Conservation (phyloP, 73 alveolate species). For the Paramecium sonneborni region DNA sequence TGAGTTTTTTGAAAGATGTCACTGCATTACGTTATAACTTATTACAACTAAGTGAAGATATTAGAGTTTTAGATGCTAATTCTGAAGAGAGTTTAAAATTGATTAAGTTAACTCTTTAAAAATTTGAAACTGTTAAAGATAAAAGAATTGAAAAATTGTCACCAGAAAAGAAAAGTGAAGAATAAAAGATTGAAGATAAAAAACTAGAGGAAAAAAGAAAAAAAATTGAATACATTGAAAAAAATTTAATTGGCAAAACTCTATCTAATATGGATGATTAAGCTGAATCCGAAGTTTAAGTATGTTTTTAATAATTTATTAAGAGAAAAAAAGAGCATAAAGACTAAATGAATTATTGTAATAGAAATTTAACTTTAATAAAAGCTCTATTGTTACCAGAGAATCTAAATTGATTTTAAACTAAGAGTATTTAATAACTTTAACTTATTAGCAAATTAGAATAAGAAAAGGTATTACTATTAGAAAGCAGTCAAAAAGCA, state of each 20-base stretch:
- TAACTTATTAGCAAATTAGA: not conserved
- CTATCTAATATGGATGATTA: not conserved
- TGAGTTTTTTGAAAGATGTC: not conserved
- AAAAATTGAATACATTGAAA: not conserved
- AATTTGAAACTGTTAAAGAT: not conserved
- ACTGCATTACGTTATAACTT: conserved; percentile 36
- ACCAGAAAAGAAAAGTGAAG: not conserved
- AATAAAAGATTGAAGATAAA: not conserved
- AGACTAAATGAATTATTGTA: conserved; percentile 15
- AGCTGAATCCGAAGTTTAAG: conserved; percentile 26
- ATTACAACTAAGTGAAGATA: conserved; percentile 12
- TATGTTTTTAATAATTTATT: not conserved
- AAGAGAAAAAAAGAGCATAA: conserved; percentile 44
- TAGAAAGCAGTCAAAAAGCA: conserved; percentile 11
- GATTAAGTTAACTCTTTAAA: not conserved
- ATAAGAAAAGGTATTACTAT: not conserved
- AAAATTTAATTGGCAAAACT: not conserved
- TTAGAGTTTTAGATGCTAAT: conserved; percentile 9
- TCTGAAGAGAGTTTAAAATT: not conserved
- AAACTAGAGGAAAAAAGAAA: not conserved
- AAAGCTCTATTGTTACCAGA: not conserved
- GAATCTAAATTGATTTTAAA: conserved; percentile 19
- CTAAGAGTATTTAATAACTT: not conserved
- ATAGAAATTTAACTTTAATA: conserved; percentile 4
- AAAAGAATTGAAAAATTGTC: not conserved